These are phyloP conservation scores for Epichloe coenophiala DNA, from an alignment of 2,329 filamentous ascomycete genomes.

Conservation along the genomic window DNA sequence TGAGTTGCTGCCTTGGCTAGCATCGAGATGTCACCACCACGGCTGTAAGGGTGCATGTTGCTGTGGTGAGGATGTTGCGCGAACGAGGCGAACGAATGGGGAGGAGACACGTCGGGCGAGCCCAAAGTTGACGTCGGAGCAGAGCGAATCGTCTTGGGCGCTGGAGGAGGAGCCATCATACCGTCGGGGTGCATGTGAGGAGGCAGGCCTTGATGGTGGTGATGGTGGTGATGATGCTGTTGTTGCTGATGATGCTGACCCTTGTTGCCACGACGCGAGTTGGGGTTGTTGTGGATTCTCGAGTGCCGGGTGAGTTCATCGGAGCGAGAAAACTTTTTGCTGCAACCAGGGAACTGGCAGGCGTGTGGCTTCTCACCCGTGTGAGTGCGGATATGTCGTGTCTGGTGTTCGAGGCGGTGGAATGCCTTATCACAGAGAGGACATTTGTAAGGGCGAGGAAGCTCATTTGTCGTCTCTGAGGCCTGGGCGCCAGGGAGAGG, in stretches of 20 bases:
- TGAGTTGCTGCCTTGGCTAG: slow-evolving; percentile 48
- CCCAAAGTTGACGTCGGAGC: slow-evolving; percentile 74
- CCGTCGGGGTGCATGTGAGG: slow-evolving; percentile 38
- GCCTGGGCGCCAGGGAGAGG: slow-evolving; percentile 48
- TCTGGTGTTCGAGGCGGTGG: slow-evolving; percentile 92
- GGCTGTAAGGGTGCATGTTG: slow-evolving; percentile 34
- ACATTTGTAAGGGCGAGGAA: slow-evolving; percentile 96
- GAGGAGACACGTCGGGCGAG: slow-evolving; percentile 93
- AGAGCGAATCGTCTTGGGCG: slow-evolving; percentile 71
- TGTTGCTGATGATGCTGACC: slow-evolving; percentile 31
- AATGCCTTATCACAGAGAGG: slow-evolving; percentile 97
- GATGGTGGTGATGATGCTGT: slow-evolving; percentile 19
- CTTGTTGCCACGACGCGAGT: slow-evolving; percentile 89
- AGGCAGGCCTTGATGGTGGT: slow-evolving; percentile 24
- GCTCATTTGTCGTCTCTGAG: slow-evolving; percentile 47
- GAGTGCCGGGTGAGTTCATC: slow-evolving; percentile 95
- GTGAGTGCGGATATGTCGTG: slow-evolving; percentile 83
- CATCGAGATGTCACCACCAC: slow-evolving; percentile 42
- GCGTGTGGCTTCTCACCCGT: slow-evolving; percentile 97
- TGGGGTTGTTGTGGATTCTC: slow-evolving; percentile 97
- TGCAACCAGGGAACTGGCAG: slow-evolving; percentile 90
- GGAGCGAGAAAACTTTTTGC: slow-evolving; percentile 95
- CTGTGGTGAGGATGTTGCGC: slow-evolving; percentile 33
- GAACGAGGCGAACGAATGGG: slow-evolving; percentile 73
- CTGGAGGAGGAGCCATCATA: slow-evolving; percentile 66